These are phyloP conservation scores for Tieghemiomyces parasiticus DNA, from an alignment of 192 early-diverging fungal genomes.

Conservation along the genomic window DNA sequence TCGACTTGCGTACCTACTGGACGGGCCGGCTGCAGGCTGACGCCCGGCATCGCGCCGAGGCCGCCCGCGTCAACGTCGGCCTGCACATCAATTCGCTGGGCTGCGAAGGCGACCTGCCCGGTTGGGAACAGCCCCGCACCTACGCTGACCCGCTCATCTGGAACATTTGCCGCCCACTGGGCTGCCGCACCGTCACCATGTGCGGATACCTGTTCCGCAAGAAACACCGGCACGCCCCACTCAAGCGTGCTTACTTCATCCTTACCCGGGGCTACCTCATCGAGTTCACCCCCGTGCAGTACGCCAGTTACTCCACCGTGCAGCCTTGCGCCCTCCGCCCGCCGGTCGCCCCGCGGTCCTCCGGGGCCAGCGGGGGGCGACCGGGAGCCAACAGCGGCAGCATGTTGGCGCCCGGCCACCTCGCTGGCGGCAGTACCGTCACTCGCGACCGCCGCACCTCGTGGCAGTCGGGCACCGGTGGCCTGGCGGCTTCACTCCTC, in stretches of 20 bases:
- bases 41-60: constrained; percentile 6
- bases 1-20: constrained; percentile 26
- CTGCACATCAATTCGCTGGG: background rate
- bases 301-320: constrained; percentile 5
- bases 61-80: constrained; percentile 1
- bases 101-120: constrained; percentile 7
- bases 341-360: background rate
- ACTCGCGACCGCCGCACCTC: background rate
- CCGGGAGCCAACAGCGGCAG: background rate
- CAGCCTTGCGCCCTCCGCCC: constrained; percentile 6
- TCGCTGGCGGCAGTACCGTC: background rate
- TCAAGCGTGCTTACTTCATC: constrained; percentile 29
- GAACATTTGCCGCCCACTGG: constrained; percentile 25
- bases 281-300: constrained; percentile 18
- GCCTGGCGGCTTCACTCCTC: background rate
- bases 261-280: constrained; percentile 24
- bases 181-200: constrained; percentile 28
- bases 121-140: constrained; percentile 10
- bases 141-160: constrained; percentile 25
- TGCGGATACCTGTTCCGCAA: constrained; percentile 29
- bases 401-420: background rate
- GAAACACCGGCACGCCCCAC: constrained; percentile 22
- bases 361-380: background rate
- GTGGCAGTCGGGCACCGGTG: background rate
- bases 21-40: constrained; percentile 21